These are phyloP conservation scores for Nymphaea colorata DNA, from an alignment of 164 flowering plant species.

Conservation along the genomic window DNA sequence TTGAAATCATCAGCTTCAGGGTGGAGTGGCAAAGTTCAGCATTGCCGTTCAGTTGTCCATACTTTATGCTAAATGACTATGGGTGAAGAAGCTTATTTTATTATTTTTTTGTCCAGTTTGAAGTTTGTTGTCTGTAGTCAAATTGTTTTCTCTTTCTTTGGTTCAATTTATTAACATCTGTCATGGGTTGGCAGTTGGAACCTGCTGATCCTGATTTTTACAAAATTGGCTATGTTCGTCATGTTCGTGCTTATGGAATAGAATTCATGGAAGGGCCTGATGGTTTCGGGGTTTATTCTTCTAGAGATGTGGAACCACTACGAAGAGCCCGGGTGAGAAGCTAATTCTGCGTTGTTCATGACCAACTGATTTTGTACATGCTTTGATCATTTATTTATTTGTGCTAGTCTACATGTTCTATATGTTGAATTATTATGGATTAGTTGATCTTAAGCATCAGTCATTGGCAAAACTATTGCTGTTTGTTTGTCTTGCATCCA, in stretches of 20 bases:
- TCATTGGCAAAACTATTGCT: too few species aligned
- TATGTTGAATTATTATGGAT: too few species aligned
- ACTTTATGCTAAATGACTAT: not conserved
- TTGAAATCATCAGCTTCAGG: too few species aligned
- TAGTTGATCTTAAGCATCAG: too few species aligned
- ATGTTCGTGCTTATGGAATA: constrained; percentile 81
- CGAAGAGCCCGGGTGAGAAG: constrained; percentile 71
- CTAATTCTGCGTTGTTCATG: not conserved
- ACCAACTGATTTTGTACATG: not conserved
- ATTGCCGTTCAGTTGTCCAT: not conserved
- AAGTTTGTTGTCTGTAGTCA: not conserved
- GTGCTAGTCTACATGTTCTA: too few species aligned
- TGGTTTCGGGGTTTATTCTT: constrained; percentile 94
- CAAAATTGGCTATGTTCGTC: constrained; percentile 73
- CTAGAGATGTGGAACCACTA: constrained; percentile 79
- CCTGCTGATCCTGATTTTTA: constrained; percentile 93
- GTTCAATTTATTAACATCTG: not conserved
- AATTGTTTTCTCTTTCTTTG: not conserved
- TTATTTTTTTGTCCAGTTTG: not conserved
- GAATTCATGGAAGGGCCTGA: constrained; percentile 91
- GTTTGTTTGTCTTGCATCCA: too few species aligned
- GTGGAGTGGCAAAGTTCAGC: too few species aligned
- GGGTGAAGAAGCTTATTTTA: too few species aligned
- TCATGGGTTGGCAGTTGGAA: constrained; percentile 37
- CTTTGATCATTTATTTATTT: too few species aligned